A percentile compares a stretch with the other conserved stretches of the same genome.
phyloP scores from a whole-genome alignment of 345 rosid genomes.

The Aquilaria yunnanensis region DNA sequence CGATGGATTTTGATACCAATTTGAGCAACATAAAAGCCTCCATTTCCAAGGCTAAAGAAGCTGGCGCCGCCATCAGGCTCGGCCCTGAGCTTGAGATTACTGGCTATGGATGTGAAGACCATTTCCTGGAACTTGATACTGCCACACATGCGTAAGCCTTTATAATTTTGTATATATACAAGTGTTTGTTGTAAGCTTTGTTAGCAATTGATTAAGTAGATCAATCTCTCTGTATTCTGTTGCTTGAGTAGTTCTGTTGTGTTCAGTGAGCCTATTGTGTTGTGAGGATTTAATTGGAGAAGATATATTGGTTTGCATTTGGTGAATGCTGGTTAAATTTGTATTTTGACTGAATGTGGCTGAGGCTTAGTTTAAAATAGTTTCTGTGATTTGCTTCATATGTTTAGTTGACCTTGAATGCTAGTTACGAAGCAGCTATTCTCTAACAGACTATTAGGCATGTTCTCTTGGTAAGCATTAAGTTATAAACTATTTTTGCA shows the following conservation, averaged over 20 bases:
- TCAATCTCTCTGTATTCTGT: too few species aligned
- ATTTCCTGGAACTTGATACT: slow-evolving; percentile 91
- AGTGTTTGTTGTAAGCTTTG: neutral
- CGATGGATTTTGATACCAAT: slow-evolving; percentile 86
- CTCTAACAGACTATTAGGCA: too few species aligned
- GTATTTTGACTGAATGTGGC: neutral
- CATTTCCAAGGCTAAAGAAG: slow-evolving; percentile 51
- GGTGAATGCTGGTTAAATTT: neutral
- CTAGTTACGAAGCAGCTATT: too few species aligned
- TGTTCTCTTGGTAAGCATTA: too few species aligned
- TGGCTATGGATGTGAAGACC: slow-evolving; percentile 99
- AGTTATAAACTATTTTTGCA: too few species aligned
- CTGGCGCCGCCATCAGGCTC: slow-evolving; percentile 79
- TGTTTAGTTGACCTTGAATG: too few species aligned
- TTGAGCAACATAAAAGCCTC: slow-evolving; percentile 76
- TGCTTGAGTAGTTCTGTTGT: too few species aligned
- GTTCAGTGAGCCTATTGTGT: too few species aligned
- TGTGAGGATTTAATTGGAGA: too few species aligned
- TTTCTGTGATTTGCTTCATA: too few species aligned
- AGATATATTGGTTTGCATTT: neutral
- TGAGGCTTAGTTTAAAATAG: too few species aligned
- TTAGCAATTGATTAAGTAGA: too few species aligned
- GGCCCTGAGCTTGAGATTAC: slow-evolving; percentile 97
- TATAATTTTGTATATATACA: neutral
- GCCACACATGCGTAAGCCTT: slow-evolving; percentile 59